Conservation (phyloP, 129 eudicot genomes). For the Arctium minus region DNA sequence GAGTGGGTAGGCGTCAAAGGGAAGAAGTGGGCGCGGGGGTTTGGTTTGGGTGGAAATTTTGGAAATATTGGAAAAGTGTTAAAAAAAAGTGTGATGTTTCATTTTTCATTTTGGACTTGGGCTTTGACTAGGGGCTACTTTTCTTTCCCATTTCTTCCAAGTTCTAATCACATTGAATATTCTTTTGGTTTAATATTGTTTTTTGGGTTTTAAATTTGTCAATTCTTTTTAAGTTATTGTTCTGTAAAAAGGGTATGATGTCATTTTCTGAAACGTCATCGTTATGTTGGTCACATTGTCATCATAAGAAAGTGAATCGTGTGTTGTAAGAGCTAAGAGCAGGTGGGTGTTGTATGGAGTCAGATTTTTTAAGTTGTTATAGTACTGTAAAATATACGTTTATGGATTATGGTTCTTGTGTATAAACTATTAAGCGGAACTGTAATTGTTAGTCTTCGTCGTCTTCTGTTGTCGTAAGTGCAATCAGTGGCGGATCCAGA, state of each 20-base stretch:
- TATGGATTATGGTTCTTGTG: neutral
- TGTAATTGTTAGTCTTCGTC: neutral
- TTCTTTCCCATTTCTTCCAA: neutral
- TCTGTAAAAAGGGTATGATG: neutral
- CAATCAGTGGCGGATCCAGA: no score
- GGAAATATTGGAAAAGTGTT: conserved; percentile 22
- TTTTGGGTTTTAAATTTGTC: no score
- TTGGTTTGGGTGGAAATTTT: conserved; percentile 20
- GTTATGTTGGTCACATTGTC: neutral
- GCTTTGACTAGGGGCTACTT: conserved; percentile 10
- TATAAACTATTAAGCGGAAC: neutral
- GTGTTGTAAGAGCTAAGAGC: neutral
- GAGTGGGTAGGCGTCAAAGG: conserved; percentile 12
- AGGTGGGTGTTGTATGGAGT: neutral
- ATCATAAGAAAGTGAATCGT: neutral
- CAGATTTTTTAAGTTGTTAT: no score
- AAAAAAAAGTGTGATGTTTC: neutral
- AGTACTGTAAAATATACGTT: no score
- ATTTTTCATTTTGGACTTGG: conserved; percentile 18
- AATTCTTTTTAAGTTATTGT: no score
- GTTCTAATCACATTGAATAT: neutral
- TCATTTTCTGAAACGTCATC: neutral
- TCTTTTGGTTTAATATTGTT: no score
- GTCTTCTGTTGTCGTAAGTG: no score
- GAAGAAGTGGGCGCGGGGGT: conserved; percentile 18